Conservation (phyloP, 169 alveolate species). For the Babesia ovis region DNA sequence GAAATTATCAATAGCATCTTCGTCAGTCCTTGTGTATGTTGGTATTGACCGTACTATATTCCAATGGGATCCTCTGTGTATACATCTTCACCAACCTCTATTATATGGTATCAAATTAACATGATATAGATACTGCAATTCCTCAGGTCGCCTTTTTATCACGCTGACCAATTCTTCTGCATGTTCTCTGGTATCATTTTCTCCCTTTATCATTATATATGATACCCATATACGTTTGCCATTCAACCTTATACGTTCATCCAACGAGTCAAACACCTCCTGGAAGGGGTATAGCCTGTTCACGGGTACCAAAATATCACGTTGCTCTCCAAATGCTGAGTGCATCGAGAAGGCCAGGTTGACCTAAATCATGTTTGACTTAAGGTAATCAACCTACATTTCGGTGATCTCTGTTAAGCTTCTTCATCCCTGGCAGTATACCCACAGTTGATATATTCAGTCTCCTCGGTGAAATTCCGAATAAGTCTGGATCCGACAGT, state of each 20-base stretch:
- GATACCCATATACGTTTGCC: slow-evolving; percentile 86
- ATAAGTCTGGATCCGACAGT: slow-evolving; percentile 68
- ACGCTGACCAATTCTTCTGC: slow-evolving; percentile 74
- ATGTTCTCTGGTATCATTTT: slow-evolving; percentile 73
- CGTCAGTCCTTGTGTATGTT: slow-evolving; percentile 41
- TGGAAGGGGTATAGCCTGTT: slow-evolving; percentile 80
- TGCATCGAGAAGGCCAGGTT: slow-evolving; percentile 84
- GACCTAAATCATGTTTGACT: slow-evolving; percentile 48
- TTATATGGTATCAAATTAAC: slow-evolving; percentile 74
- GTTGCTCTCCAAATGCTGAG: slow-evolving; percentile 82
- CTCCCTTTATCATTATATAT: slow-evolving; percentile 80
- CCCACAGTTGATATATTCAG: slow-evolving; percentile 84
- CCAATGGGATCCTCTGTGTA: neutral
- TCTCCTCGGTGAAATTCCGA: slow-evolving; percentile 79
- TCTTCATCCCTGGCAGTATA: slow-evolving; percentile 83
- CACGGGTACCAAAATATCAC: slow-evolving; percentile 75
- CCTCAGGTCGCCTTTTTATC: slow-evolving; percentile 68
- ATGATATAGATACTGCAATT: slow-evolving; percentile 71
- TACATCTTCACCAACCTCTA: slow-evolving; percentile 47
- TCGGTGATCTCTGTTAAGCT: slow-evolving; percentile 76
- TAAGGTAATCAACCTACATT: slow-evolving; percentile 57
- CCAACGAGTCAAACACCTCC: slow-evolving; percentile 80
- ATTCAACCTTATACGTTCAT: slow-evolving; percentile 79
- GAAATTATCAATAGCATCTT: slow-evolving; percentile 27
- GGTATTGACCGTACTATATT: slow-evolving; percentile 47